A percentile compares a stretch with the other conserved stretches of the same genome.
These are phyloP conservation scores for Mycena olivaceomarginata DNA, from an alignment of 768 basidiomycete species.

Conservation along the genomic window DNA sequence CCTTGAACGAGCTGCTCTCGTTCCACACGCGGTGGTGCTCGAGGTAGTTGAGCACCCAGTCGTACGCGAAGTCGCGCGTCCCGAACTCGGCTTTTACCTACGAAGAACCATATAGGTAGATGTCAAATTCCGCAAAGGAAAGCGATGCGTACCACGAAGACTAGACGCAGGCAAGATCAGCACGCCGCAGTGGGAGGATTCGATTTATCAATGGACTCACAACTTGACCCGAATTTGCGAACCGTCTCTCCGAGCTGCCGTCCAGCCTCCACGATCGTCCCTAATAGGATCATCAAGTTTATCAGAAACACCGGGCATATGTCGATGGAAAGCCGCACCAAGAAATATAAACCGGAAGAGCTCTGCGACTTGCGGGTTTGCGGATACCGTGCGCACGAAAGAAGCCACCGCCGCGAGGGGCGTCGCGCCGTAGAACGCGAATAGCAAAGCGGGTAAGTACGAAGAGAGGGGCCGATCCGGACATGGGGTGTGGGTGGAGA, in stretches of 20 bases:
- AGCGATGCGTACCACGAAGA: conserved; percentile 22
- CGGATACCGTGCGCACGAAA: conserved; percentile 8
- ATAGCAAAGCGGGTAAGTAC: not conserved
- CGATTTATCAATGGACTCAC: not conserved
- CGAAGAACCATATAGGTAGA: not conserved
- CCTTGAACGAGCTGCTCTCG: conserved; percentile 42
- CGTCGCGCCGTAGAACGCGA: conserved; percentile 9
- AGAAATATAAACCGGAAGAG: conserved; percentile 36
- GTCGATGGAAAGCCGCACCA: not conserved
- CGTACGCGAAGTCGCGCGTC: conserved; percentile 41
- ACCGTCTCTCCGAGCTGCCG: conserved; percentile 11
- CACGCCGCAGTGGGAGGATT: not conserved
- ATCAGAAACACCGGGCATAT: not conserved
- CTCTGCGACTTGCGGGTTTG: conserved; percentile 32
- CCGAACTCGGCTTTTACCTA: conserved; percentile 34
- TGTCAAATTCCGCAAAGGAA: no score
- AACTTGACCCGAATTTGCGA: not conserved
- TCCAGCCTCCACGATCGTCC: conserved; percentile 25
- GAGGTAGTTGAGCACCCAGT: conserved; percentile 39
- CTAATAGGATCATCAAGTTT: not conserved
- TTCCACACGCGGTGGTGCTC: conserved; percentile 41
- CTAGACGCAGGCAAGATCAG: not conserved
- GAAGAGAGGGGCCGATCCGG: not conserved
- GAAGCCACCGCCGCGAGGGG: not conserved
- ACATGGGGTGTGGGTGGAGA: no score